phyloP scores from a whole-genome alignment of 345 rosid species.

The Citrus mangshanensis region DNA sequence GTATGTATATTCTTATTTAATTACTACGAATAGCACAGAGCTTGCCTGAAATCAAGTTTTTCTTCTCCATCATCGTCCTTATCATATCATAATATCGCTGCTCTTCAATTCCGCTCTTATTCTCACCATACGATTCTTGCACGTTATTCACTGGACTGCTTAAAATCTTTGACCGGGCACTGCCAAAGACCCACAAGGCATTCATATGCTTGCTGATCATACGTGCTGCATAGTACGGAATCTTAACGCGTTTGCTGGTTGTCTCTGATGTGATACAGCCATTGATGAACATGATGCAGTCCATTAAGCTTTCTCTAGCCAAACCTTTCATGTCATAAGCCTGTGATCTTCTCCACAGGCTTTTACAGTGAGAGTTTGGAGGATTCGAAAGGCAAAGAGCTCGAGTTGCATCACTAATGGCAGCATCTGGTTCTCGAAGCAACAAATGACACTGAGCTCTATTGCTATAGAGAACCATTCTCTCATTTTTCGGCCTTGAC shows the following conservation, averaged over 20 bases:
- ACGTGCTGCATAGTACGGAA: conserved; percentile 65
- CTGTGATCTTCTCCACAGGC: conserved; percentile 87
- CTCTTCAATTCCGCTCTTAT: conserved; percentile 10
- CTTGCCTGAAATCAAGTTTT: conserved; percentile 30
- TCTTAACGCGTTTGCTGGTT: conserved; percentile 23
- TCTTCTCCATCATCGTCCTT: conserved; percentile 29
- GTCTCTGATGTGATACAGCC: conserved; percentile 23
- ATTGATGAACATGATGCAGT: conserved; percentile 59
- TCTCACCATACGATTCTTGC: conserved; percentile 5
- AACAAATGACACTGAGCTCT: conserved; percentile 68
- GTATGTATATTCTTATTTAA: no score
- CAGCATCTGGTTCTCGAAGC: conserved; percentile 44
- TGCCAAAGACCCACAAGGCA: conserved; percentile 58
- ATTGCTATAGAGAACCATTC: conserved; percentile 53
- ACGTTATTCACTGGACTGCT: conserved; percentile 5
- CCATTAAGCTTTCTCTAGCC: conserved; percentile 77
- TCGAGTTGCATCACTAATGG: conserved; percentile 72
- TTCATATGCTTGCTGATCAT: conserved; percentile 74
- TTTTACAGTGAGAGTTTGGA: conserved; percentile 52
- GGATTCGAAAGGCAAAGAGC: conserved; percentile 54
- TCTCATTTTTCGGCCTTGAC: conserved; percentile 49
- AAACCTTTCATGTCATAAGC: conserved; percentile 75
- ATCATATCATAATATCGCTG: conserved; percentile 20
- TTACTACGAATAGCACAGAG: no score
- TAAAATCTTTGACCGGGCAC: conserved; percentile 19